Conservation (phyloP, 2,329 filamentous ascomycete species). For the Trichoderma endophyticum region DNA sequence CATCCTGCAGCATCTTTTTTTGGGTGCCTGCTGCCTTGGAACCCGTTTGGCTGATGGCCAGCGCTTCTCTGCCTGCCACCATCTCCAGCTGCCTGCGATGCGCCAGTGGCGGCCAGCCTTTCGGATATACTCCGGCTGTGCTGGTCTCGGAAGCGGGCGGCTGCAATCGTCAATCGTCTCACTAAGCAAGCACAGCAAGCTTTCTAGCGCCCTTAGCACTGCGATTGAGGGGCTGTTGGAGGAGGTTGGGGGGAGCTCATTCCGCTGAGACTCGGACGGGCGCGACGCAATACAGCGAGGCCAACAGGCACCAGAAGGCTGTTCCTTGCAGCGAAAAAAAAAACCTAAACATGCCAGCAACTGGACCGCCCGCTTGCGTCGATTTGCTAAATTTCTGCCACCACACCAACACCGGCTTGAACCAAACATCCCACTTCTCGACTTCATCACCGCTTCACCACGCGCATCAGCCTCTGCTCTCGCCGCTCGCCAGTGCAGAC, state of each 20-base stretch:
- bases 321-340: conserved; percentile 19
- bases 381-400: conserved; percentile 25
- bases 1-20: neutral
- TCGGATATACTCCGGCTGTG: conserved; percentile 9
- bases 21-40: neutral
- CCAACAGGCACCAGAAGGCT: conserved; percentile 2
- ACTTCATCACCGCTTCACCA: conserved; percentile 12
- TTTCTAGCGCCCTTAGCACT: neutral
- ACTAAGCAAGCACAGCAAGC: neutral
- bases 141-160: neutral
- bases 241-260: conserved; percentile 11
- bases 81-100: conserved; percentile 14
- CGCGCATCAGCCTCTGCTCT: conserved; percentile 7
- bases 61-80: conserved; percentile 10
- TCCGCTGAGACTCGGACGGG: neutral
- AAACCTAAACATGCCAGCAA: conserved; percentile 21
- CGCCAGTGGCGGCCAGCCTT: conserved; percentile 13
- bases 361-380: conserved; percentile 17
- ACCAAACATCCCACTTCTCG: conserved; percentile 14
- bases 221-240: neutral
- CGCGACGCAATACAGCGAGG: neutral
- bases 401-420: conserved; percentile 18
- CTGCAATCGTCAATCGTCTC: neutral
- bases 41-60: neutral
- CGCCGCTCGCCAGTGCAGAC: conserved; percentile 3